These are phyloP conservation scores for Primulina eburnea DNA, from an alignment of 257 asterid genomes.

Conservation along the genomic window DNA sequence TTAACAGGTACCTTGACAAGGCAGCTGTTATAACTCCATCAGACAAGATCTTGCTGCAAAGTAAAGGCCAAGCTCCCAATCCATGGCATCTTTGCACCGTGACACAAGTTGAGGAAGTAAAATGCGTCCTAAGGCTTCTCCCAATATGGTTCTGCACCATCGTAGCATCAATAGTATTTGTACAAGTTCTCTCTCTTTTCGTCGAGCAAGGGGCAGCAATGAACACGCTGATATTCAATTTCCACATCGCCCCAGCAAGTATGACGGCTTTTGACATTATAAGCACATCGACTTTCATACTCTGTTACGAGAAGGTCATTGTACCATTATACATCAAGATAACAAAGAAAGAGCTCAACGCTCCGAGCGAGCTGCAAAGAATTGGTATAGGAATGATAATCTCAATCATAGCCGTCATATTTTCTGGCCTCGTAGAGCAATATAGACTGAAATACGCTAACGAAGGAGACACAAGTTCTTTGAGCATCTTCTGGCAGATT, in stretches of 20 bases:
- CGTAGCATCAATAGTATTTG: constrained; percentile 61
- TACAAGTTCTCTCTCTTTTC: constrained; percentile 76
- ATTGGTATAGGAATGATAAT: constrained; percentile 77
- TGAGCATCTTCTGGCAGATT: constrained; percentile 73
- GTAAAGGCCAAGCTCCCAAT: constrained; percentile 47
- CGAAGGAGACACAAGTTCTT: constrained; percentile 50
- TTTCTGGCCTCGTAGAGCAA: constrained; percentile 70
- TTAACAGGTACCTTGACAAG: constrained; percentile 62
- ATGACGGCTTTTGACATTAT: constrained; percentile 75
- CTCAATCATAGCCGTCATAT: constrained; percentile 52
- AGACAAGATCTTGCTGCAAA: constrained; percentile 40
- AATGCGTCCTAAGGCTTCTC: constrained; percentile 62
- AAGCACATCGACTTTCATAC: constrained; percentile 72
- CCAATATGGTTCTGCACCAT: constrained; percentile 90
- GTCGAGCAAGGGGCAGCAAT: constrained; percentile 85
- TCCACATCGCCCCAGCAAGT: constrained; percentile 76
- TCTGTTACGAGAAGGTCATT: constrained; percentile 63
- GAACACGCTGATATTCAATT: constrained; percentile 47
- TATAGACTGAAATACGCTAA: constrained; percentile 46
- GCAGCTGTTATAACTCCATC: constrained; percentile 62
- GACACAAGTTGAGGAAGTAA: constrained; percentile 84
- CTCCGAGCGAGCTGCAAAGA: constrained; percentile 59
- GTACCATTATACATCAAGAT: constrained; percentile 58
- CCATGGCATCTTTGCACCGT: constrained; percentile 72
- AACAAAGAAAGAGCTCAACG: constrained; percentile 47